Conservation (phyloP, 148 eudicot species). For the Cornus controversa region DNA sequence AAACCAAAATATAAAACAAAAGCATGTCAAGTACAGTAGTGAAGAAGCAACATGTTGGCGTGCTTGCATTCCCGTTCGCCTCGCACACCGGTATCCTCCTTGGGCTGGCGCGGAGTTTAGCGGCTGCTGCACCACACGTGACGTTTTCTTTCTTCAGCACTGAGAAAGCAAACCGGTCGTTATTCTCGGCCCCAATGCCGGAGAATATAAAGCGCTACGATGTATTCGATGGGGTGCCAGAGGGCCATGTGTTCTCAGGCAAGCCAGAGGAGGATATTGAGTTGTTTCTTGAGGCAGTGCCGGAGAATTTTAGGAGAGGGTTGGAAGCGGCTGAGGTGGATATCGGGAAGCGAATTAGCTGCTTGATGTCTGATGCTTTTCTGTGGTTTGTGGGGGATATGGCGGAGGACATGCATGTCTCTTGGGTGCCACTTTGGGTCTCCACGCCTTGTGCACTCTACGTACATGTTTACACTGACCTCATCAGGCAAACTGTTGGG, state of each 20-base stretch:
- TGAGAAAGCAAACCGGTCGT: conserved; percentile 15
- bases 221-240: conserved; percentile 23
- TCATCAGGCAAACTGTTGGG: conserved; percentile 35
- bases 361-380: conserved; percentile 52
- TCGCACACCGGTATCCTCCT: conserved; percentile 25
- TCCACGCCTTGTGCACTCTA: conserved; percentile 34
- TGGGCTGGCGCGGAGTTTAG: conserved; percentile 6
- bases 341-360: conserved; percentile 36
- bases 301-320: conserved; percentile 20
- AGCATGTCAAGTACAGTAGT: too few relatives aligned
- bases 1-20: too few relatives aligned
- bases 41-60: conserved; percentile 32
- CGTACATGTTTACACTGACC: conserved; percentile 44
- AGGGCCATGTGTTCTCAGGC: conserved; percentile 20
- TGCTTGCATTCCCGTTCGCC: conserved; percentile 52
- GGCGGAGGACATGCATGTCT: conserved; percentile 35
- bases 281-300: conserved; percentile 28
- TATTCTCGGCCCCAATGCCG: conserved; percentile 21
- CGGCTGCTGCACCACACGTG: conserved; percentile 27
- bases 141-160: conserved; percentile 39
- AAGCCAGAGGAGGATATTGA: conserved; percentile 33
- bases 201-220: conserved; percentile 24
- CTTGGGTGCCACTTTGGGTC: conserved; percentile 47
- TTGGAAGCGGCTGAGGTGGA: conserved; percentile 39
- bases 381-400: conserved; percentile 48